phyloP scores from a whole-genome alignment of 2,329 filamentous ascomycete species.

The Albifimbria verrucaria region DNA sequence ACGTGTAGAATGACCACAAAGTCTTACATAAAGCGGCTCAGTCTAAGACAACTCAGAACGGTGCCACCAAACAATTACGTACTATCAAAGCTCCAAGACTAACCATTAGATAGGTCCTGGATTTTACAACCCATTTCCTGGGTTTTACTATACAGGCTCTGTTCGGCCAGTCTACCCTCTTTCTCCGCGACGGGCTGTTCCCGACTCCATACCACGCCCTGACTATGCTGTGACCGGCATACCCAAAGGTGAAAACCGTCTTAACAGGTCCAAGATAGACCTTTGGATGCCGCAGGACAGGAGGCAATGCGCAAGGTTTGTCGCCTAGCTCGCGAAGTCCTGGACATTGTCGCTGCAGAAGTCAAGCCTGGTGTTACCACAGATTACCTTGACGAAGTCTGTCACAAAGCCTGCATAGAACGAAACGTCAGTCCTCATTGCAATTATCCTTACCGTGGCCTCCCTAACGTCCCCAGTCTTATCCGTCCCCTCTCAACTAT shows the following conservation, averaged over 20 bases:
- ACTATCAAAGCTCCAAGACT: constrained; percentile 76
- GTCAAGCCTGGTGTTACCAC: constrained; percentile 90
- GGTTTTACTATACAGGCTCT: constrained; percentile 75
- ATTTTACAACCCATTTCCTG: constrained; percentile 87
- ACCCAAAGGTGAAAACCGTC: constrained; percentile 55
- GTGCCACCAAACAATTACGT: constrained; percentile 62
- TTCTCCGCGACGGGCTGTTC: constrained; percentile 68
- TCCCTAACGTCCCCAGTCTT: constrained; percentile 58
- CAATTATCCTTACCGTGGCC: not conserved
- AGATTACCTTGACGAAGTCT: constrained; percentile 89
- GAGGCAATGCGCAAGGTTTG: constrained; percentile 94
- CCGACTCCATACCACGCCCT: constrained; percentile 75
- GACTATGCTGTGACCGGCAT: constrained; percentile 88
- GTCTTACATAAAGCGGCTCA: constrained; percentile 52
- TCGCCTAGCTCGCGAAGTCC: constrained; percentile 78
- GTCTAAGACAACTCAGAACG: not conserved
- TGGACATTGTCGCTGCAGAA: constrained; percentile 85
- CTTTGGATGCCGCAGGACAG: constrained; percentile 77
- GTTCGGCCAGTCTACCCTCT: constrained; percentile 86
- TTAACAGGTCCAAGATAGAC: constrained; percentile 76
- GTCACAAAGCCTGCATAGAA: constrained; percentile 92
- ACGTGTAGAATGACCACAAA: constrained; percentile 81
- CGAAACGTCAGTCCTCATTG: constrained; percentile 64
- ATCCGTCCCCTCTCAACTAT: constrained; percentile 93
- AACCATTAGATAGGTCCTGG: constrained; percentile 89